These are phyloP conservation scores for Pythium folliculosum DNA, from an alignment of 352 stramenopile genomes.

Conservation along the genomic window DNA sequence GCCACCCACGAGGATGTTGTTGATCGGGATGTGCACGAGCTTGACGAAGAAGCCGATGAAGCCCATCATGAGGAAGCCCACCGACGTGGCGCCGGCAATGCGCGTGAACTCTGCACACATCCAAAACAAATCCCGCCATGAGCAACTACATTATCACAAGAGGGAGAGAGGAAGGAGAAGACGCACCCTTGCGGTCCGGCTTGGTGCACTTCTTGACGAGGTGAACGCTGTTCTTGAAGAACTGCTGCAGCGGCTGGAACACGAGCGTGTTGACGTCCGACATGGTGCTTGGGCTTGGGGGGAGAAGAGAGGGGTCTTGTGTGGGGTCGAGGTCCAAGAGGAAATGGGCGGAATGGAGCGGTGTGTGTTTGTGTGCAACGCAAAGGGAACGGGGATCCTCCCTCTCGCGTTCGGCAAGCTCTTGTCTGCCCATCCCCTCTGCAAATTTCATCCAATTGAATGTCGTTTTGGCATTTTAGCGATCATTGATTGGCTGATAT, in stretches of 20 bases:
- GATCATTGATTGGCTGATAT: conserved; percentile 21
- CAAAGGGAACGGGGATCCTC: conserved; percentile 2
- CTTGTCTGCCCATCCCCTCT: conserved; percentile 17
- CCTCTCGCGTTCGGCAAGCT: not conserved
- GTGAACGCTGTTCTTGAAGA: conserved; percentile 97
- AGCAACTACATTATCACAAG: too few relatives aligned
- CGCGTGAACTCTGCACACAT: conserved; percentile 90
- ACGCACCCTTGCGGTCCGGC: conserved; percentile 96
- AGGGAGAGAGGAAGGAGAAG: too few relatives aligned
- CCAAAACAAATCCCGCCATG: not conserved
- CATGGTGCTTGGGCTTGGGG: conserved; percentile 39
- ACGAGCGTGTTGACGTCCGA: conserved; percentile 91
- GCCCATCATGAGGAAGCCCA: conserved; percentile 99
- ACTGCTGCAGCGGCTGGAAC: conserved; percentile 96
- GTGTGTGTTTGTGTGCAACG: conserved; percentile 11
- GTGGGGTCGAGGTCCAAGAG: conserved; percentile 20
- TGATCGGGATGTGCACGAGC: conserved; percentile 99
- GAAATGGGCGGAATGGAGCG: conserved; percentile 13
- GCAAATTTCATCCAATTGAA: conserved; percentile 24
- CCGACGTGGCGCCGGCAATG: conserved; percentile 93
- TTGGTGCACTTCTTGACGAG: conserved; percentile 99
- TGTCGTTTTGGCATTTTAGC: not conserved
- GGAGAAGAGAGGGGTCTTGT: conserved; percentile 6
- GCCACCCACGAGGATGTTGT: conserved; percentile 98
- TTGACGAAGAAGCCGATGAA: conserved; percentile 99